Percentiles rank a stretch among this genome's conserved stretches.
Evolutionary conservation across 129 eudicot genomes (phyloP).

Genomic region (Lonicera japonica): DNA sequence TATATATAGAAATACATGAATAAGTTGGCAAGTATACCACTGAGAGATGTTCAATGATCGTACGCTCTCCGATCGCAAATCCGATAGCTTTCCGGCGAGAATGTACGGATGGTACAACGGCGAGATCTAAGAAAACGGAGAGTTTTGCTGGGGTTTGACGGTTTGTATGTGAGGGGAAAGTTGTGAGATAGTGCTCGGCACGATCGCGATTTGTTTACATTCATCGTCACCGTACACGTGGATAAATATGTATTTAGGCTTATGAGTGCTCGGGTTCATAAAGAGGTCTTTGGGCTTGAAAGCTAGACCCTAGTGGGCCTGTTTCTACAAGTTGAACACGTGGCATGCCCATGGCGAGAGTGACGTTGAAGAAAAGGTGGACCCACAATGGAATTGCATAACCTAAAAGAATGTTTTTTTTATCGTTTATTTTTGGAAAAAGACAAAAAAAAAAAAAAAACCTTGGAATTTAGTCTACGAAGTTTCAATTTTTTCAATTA

Average conservation of each 20-base stretch:
- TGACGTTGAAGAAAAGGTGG: neutral
- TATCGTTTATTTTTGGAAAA: no score
- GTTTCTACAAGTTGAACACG: no score
- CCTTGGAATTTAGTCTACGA: no score
- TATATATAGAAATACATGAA: neutral
- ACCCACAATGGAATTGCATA: no score
- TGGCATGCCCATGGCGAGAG: neutral
- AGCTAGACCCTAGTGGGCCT: neutral
- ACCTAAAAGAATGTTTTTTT: no score
- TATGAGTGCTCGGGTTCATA: neutral
- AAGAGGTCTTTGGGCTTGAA: neutral
- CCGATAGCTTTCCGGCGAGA: constrained; percentile 18
- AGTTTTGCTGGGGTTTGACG: constrained; percentile 2
- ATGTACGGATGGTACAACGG: constrained; percentile 34
- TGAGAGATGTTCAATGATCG: constrained; percentile 10
- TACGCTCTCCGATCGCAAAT: constrained; percentile 12
- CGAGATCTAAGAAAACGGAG: constrained; percentile 29
- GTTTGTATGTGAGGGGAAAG: constrained; percentile 9
- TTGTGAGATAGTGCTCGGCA: constrained; percentile 18
- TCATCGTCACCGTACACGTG: constrained; percentile 16
- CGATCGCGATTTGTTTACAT: constrained; percentile 10
- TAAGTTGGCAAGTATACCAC: no score
- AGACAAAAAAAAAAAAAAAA: no score
- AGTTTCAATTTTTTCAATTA: no score
- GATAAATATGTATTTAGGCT: neutral